Conservation (phyloP, 2,329 filamentous ascomycete species). For the Fusarium sacchari region DNA sequence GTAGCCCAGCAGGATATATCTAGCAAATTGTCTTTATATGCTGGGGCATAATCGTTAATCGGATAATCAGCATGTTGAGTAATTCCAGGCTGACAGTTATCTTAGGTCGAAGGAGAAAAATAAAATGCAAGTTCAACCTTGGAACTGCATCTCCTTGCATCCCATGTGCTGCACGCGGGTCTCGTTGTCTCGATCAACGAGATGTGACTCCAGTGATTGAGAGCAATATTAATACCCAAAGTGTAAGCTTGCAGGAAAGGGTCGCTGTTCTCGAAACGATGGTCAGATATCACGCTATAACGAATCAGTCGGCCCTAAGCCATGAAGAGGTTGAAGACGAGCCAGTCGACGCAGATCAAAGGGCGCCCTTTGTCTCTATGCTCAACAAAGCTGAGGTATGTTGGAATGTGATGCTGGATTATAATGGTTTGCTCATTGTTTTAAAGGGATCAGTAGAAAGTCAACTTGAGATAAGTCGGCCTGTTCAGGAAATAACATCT, state of each 20-base stretch:
- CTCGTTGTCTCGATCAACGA: neutral
- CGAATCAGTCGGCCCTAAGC: rapidly evolving
- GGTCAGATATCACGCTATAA: neutral
- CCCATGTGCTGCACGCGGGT: neutral
- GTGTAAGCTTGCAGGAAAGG: rapidly evolving
- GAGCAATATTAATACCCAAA: neutral
- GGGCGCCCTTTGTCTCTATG: neutral
- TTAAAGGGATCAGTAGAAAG: neutral
- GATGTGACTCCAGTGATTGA: neutral
- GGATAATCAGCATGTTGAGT: rapidly evolving
- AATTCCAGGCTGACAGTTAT: neutral
- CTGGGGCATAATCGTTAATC: no score
- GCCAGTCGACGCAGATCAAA: neutral
- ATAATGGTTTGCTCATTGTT: neutral
- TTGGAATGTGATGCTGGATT: no score
- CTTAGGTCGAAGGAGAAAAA: neutral
- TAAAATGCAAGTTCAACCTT: neutral
- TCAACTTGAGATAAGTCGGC: no score
- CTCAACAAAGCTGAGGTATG: neutral
- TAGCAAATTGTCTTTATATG: no score
- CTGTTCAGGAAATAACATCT: rapidly evolving
- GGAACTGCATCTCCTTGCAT: neutral
- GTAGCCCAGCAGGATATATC: rapidly evolving
- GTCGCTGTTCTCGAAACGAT: neutral
- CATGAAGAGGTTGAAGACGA: neutral